Evolutionary conservation across 2,329 filamentous ascomycete genomes (phyloP), one percentile per base, ranked within the genome.

Genomic region (Fusarium ambrosium): DNA sequence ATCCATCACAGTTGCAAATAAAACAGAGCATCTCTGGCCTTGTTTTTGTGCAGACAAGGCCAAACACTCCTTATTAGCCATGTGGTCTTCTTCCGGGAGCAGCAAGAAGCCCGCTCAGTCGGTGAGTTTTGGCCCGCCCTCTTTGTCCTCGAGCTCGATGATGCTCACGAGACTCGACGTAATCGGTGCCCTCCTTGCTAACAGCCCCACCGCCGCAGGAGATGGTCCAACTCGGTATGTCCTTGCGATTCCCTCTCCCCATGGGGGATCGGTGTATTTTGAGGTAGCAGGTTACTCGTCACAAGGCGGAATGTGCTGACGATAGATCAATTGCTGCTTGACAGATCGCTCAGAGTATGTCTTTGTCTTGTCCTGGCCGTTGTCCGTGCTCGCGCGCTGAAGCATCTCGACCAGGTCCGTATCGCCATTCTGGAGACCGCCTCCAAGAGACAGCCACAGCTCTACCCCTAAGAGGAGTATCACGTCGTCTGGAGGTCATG

Each of bases 171-270:
- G 77, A 77, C 71, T 73, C 73, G 71, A 74, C 69, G 68, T 77
- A 73, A 73, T 76, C 69, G 74, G 65, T 59, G 70, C 68, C 68
- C 64, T 71, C 69, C 76, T 74, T 79, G 77, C 81, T 85, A 78
- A 84, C 81, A 77, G 77, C 82, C 81, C 81, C 79, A 80, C 82
- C 78, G 83, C 79, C 86, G 81, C 87, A 98, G 95, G 97, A 99
- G 89, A 99, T 99, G 97, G 94, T 98, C 79, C 96, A 99, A 93
- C 95, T 99, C 88, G 96, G 97, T 98, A 92, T 80, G 89, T 88
- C 65, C 66, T 64, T 61, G 36, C 39, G 58, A 62, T 77, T 60
- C 48, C 62, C 58, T 32, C 59, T 51, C 45, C 5, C 24, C 45
- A 27, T 16, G 45, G 67, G 45, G 67, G 45, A 13, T 45, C 59